Evolutionary conservation across 441 rosid species (phyloP).

Genomic region (Bruguiera hainesii): DNA sequence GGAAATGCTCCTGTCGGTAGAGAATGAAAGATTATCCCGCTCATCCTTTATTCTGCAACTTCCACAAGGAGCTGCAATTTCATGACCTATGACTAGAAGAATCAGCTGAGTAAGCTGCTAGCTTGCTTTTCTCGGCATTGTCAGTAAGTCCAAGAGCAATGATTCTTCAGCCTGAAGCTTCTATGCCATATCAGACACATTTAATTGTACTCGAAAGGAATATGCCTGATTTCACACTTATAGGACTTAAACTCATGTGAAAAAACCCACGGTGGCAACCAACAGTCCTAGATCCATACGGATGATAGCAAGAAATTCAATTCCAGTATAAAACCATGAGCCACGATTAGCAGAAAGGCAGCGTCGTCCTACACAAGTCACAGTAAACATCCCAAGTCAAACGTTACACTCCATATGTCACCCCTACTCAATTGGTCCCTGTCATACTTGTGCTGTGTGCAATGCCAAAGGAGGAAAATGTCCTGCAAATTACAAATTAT

Average conservation of each 20-base stretch:
- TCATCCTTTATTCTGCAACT: background rate
- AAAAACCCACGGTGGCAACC: too few species aligned
- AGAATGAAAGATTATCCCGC: too few species aligned
- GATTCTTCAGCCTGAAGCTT: background rate
- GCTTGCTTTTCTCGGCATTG: background rate
- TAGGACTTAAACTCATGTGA: too few species aligned
- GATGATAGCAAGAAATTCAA: too few species aligned
- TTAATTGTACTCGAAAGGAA: background rate
- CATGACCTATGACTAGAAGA: background rate
- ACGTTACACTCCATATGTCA: background rate
- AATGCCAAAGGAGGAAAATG: background rate
- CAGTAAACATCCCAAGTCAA: background rate
- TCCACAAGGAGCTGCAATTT: background rate
- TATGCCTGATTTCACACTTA: background rate
- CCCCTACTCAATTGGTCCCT: background rate
- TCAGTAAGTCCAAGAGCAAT: background rate
- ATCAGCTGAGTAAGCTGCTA: background rate
- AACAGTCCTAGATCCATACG: too few species aligned
- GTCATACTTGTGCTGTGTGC: background rate
- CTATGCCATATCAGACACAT: background rate
- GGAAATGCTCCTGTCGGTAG: too few species aligned
- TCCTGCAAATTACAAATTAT: conserved; percentile 2
- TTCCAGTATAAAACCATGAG: background rate
- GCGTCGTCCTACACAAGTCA: background rate
- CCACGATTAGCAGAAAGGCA: background rate